Evolutionary conservation across 2,329 filamentous ascomycete species (phyloP).

Genomic region (Aspergillus japonicus): DNA sequence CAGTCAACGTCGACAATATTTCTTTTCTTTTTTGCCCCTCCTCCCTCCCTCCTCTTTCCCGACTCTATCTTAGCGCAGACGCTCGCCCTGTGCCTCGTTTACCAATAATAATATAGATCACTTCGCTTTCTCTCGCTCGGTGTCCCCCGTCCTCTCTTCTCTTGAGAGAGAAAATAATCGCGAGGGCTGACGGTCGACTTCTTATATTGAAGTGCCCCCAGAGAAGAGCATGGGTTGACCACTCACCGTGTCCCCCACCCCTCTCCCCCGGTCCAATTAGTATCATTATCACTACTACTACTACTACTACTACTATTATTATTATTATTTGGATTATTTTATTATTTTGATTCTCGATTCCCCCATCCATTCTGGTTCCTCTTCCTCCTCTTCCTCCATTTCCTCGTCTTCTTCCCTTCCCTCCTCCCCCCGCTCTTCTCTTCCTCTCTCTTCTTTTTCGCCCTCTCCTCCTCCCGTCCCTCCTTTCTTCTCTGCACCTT

Average conservation of each 20-base stretch:
- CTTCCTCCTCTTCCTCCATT: constrained; percentile 1
- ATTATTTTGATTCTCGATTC: neutral
- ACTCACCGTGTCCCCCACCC: neutral
- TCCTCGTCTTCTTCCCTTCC: neutral
- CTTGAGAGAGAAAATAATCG: neutral
- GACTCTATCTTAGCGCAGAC: neutral
- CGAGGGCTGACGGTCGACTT: neutral
- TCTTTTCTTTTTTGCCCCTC: neutral
- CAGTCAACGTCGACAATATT: neutral
- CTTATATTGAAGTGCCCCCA: neutral
- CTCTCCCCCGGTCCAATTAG: too few species aligned
- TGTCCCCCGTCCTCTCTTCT: neutral
- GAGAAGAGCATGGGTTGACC: neutral
- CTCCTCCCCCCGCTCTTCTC: neutral
- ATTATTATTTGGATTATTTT: neutral
- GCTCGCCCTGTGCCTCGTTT: neutral
- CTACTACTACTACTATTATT: neutral
- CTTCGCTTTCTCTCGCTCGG: neutral
- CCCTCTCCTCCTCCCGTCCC: neutral
- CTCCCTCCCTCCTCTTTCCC: neutral
- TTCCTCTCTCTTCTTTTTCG: neutral
- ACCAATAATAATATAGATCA: constrained; percentile 1
- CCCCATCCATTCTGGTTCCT: neutral
- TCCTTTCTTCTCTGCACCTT: neutral
- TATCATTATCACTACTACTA: neutral